Percentiles rank a stretch among this genome's conserved stretches.
Conservation (phyloP, 1,284 basidiomycete species). For the Quambalaria eucalypti region DNA sequence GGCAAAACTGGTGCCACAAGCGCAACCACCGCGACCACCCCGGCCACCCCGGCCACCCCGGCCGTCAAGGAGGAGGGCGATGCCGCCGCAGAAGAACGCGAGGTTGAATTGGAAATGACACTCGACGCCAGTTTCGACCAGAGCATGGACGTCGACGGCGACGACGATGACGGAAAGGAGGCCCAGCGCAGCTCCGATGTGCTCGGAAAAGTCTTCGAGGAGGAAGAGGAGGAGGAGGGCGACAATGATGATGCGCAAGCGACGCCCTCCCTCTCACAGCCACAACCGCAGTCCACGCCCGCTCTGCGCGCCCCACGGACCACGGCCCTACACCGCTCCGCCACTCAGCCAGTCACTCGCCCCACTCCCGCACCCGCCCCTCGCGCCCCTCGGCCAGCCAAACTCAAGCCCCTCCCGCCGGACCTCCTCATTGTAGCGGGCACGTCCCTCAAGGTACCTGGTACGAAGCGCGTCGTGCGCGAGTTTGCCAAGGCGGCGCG, state of each 20-base stretch:
- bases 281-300: background rate
- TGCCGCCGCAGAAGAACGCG: slow-evolving; percentile 5
- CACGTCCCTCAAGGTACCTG: slow-evolving; percentile 88
- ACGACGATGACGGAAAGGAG: background rate
- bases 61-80: slow-evolving; percentile 11
- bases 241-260: background rate
- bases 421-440: slow-evolving; percentile 92
- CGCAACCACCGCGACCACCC: background rate
- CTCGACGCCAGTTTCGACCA: background rate
- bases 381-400: slow-evolving; percentile 2
- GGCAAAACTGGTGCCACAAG: too few species aligned
- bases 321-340: background rate
- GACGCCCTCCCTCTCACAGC: background rate
- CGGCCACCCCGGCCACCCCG: too few species aligned
- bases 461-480: slow-evolving; percentile 82
- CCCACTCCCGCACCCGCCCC: background rate
- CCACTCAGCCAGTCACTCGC: background rate
- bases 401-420: slow-evolving; percentile 53
- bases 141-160: background rate
- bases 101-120: background rate
- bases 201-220: slow-evolving; percentile 7
- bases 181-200: background rate
- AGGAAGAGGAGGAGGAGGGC: slow-evolving; percentile 7
- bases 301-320: background rate
- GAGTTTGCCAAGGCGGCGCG: slow-evolving; percentile 81